Evolutionary conservation across 83 land plant species (phyloP).

Genomic region (Picea abies): DNA sequence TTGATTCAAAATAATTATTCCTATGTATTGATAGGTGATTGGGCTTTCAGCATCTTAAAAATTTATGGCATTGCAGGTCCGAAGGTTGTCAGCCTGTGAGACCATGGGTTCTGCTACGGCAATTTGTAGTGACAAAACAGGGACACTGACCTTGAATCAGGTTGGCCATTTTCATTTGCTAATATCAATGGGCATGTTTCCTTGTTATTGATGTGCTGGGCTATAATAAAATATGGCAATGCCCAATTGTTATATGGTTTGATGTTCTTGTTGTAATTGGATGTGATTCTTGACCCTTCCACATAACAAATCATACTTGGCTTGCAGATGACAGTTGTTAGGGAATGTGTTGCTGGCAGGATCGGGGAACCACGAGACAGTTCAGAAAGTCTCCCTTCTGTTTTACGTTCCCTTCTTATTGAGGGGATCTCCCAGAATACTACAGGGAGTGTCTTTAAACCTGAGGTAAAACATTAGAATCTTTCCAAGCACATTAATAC

Average conservation of each 20-base stretch:
- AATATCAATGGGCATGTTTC: too few relatives aligned
- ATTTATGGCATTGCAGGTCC: slow-evolving; percentile 21
- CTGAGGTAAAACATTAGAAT: slow-evolving; percentile 43
- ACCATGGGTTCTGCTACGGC: slow-evolving; percentile 89
- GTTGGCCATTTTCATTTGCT: slow-evolving; percentile 8
- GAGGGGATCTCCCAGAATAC: slow-evolving; percentile 79
- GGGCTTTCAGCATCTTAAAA: too few relatives aligned
- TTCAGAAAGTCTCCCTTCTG: slow-evolving; percentile 19
- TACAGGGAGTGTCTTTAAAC: slow-evolving; percentile 64
- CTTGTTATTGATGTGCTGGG: too few relatives aligned
- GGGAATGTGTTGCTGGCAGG: slow-evolving; percentile 52
- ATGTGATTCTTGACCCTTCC: too few relatives aligned
- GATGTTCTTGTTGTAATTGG: too few relatives aligned
- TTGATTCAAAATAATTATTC: not conserved
- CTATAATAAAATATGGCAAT: too few relatives aligned
- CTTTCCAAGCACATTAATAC: too few relatives aligned
- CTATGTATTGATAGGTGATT: too few relatives aligned
- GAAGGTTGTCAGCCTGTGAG: slow-evolving; percentile 79
- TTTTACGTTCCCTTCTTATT: slow-evolving; percentile 27
- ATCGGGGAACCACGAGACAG: slow-evolving; percentile 39
- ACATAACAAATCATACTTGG: too few relatives aligned
- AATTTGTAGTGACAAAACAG: slow-evolving; percentile 84
- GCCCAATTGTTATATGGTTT: too few relatives aligned
- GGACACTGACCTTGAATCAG: slow-evolving; percentile 81
- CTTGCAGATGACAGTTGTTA: slow-evolving; percentile 72